Base-by-base conservation (phyloP, 306 rosid genomes). In the Begonia peltatifolia region DNA sequence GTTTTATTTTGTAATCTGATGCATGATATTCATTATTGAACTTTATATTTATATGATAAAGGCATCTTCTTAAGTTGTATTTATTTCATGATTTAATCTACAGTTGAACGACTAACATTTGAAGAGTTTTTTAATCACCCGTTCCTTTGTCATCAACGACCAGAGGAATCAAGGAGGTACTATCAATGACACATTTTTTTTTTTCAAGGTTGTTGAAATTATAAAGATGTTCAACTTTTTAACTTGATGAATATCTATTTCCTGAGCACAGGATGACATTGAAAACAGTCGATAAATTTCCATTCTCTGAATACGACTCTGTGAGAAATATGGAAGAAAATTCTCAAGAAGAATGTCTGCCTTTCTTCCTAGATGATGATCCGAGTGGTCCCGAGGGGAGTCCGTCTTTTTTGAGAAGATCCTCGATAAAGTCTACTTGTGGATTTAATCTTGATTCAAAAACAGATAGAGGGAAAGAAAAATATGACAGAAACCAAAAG, bases 81-180 rank as follows among this genome's bases (percentile, higher is more conserved):
- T 54, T 60, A 14, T 38, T 56, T 62, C 50, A 11, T 64, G 53
- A 64, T 56, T 76, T 63, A 62, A 71, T 61, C 60, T 74, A 38
- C 82, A 92, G 99, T 87, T 77, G 99, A 92, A 67, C 76, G 99
- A 50, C 70, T 92, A 61, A 84, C 99, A 38, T 87, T 87, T 55
- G 96, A 87, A 71, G 96, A 92, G 69, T 92, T 83, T 71, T 87
- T 92, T 69, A 83, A 79, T 62, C 99, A 92, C 56, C 80, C 83
- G 42, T 86, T 76, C 55, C 78, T 92, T 59, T 67, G 72, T 54
- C 79, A 57, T 44, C 72, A 63, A 74, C 82, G 68, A 63, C 72
- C 68, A 12, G 74, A 72, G 61, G 88, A 69, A 55, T 63, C 75
- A 13, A 68, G 54, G 53, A 79, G 99, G 99, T 92, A 74, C 38